Conservation (phyloP, 331 rosid species). For the Stylosanthes scabra region DNA sequence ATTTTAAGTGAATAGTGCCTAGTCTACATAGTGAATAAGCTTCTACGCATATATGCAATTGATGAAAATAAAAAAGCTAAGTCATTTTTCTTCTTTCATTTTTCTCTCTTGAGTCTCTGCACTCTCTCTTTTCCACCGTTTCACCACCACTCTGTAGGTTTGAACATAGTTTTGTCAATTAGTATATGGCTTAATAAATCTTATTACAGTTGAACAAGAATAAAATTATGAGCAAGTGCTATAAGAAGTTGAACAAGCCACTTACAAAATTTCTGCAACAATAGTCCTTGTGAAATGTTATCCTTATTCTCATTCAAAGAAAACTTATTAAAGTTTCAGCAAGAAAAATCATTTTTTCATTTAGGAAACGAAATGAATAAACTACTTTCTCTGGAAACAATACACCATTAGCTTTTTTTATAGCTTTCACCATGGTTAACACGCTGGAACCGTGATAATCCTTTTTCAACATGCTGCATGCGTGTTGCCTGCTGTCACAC, state of each 20-base stretch:
- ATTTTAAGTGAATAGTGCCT: no score
- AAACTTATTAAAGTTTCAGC: slow-evolving; percentile 5
- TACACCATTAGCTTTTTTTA: slow-evolving; percentile 75
- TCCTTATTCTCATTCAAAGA: slow-evolving; percentile 16
- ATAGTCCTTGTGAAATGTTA: slow-evolving; percentile 11
- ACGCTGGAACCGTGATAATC: no score
- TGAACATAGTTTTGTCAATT: background rate
- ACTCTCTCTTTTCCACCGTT: no score
- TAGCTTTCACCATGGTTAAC: slow-evolving; percentile 81
- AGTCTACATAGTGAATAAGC: no score
- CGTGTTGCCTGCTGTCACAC: no score
- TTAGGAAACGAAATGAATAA: background rate
- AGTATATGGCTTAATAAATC: slow-evolving; percentile 31
- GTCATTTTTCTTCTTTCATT: no score
- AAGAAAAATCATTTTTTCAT: background rate
- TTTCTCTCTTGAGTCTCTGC: no score
- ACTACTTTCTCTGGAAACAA: slow-evolving; percentile 88
- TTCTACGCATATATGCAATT: no score
- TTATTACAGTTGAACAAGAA: no score
- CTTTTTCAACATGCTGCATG: no score
- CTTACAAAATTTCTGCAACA: slow-evolving; percentile 84
- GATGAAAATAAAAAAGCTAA: no score
- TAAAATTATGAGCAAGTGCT: slow-evolving; percentile 51
- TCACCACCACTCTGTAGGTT: no score
- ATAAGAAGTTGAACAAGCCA: slow-evolving; percentile 99